Conservation (phyloP, 106 monocot species). For the Dendrobium huoshanense region DNA sequence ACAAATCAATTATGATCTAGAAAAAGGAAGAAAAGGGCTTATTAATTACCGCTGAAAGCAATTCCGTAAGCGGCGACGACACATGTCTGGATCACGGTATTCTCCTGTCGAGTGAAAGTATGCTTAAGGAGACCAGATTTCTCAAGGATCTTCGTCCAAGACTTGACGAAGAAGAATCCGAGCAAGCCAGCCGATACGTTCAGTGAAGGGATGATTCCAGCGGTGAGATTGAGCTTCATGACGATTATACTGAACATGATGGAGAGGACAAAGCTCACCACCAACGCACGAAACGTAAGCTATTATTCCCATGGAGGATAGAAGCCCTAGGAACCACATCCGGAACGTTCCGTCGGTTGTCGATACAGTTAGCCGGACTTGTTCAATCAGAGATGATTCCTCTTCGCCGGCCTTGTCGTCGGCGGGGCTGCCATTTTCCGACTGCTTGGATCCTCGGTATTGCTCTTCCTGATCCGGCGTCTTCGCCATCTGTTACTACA, state of each 20-base stretch:
- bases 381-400: slow-evolving; percentile 78
- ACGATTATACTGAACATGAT: slow-evolving; percentile 72
- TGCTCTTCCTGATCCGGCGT: too few species aligned
- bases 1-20: neutral
- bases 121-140: slow-evolving; percentile 39
- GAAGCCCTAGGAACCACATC: slow-evolving; percentile 83
- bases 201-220: slow-evolving; percentile 82
- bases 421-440: too few species aligned
- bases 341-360: slow-evolving; percentile 45
- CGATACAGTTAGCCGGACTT: slow-evolving; percentile 79
- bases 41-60: slow-evolving; percentile 53
- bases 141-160: slow-evolving; percentile 49
- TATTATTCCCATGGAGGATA: slow-evolving; percentile 10
- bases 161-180: slow-evolving; percentile 72
- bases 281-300: slow-evolving; percentile 1
- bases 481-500: too few species aligned
- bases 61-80: slow-evolving; percentile 68
- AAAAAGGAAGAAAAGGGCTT: neutral
- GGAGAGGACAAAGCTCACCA: slow-evolving; percentile 10
- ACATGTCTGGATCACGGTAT: slow-evolving; percentile 82
- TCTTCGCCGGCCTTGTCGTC: slow-evolving; percentile 3
- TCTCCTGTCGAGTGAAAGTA: slow-evolving; percentile 78
- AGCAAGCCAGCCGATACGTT: slow-evolving; percentile 84
- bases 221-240: slow-evolving; percentile 81
- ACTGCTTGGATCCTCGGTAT: too few species aligned